Base-by-base conservation (phyloP, 164 flowering plant species). In the Nelumbo lutea region DNA sequence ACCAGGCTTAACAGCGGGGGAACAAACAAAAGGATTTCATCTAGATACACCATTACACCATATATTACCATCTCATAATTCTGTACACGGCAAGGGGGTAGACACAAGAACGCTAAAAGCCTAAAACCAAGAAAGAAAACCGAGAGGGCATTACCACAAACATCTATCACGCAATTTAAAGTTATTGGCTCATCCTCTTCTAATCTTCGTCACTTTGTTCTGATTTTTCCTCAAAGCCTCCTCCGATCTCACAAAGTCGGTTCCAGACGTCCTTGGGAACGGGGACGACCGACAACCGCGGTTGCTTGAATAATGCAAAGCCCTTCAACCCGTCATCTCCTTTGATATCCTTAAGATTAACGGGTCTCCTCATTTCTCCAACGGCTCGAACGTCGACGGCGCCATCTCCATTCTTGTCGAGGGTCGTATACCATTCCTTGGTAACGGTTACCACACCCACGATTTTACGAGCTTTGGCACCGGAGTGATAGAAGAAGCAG, bases 401-500 rank as follows among this genome's bases (percentile, higher is more conserved):
- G 5, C 81, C 88, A 0, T 46, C 85, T 2, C 65, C 83, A 0
- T 41, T 84, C 2, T 66, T 84, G 2, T 69, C 74, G 15, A 57
- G 73, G 45, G 65, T 78, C 1, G 53, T 47, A 64, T 92, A 90
- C 91, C 96, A 92, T 65, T 88, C 88, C 3, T 81, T 83, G 5
- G 61, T 74, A 4, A 96, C 97, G 53, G 73, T 46, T 10, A 88
- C 97, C 5, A 93, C 97, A 45, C 99, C 98, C 45, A 96, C 96
- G 4, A 93, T 79, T 44, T 89, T 80, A 40, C 97, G 90, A 15
- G 87, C 69, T 46, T 79, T 84, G 68, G 87, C 7, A 5, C 98
- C 98, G 1, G 97, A 91, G 79, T 96, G 99, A 83, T 96, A 96
- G 90, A 96, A 96, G 87, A 93, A 86, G 78, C 97, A 90, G 76